Evolutionary conservation across 192 early-diverging fungal genomes (phyloP), one percentile per base, ranked within the genome.

Genomic region (Kickxella alabastrina): DNA sequence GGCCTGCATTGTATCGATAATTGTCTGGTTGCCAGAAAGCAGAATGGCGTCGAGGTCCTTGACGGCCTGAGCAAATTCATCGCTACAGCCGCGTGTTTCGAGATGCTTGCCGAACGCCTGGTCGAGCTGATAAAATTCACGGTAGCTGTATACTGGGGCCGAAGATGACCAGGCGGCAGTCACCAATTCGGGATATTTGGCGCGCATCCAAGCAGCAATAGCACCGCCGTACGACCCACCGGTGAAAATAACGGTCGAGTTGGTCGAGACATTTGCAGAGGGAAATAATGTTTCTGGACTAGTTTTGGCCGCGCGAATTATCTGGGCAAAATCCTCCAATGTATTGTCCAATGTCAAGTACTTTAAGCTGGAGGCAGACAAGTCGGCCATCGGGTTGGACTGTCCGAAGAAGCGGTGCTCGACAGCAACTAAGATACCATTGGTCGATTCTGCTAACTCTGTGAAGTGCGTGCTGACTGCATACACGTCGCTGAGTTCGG

Each of bases 171-270:
- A 80, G 3, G 81, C 82, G 6, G 79, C 85, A 55, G 67, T 78
- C 10, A 85, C 69, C 17, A 85, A 46, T 9, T 79, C 62, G 3
- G 81, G 82, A 46, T 82, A 82, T 38, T 69, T 66, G 18, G 72
- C 51, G 17, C 83, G 68, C 58, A 83, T 79, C 87, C 87, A 89
- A 0, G 83, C 85, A 8, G 87, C 83, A 10, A 89, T 24, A 38
- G 79, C 81, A n/a, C 83, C 87, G 8, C 79, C 60, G 54, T 87
- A 89, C 6, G 82, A 83, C 44, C 84, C 84, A 10, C 87, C 87
- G n/a, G 79, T 67, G 8, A 82, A 67, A 14, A 87, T 78, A 73
- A 83, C 85, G 22, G 63, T 65, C 7, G 78, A 62, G 22, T 62
- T 35, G 4, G 9, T n/a, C 1, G 21, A 8, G 13, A 41, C 43